Base-by-base conservation (phyloP, 1,139 yeast species). In the Yamadazyma atlantica region DNA sequence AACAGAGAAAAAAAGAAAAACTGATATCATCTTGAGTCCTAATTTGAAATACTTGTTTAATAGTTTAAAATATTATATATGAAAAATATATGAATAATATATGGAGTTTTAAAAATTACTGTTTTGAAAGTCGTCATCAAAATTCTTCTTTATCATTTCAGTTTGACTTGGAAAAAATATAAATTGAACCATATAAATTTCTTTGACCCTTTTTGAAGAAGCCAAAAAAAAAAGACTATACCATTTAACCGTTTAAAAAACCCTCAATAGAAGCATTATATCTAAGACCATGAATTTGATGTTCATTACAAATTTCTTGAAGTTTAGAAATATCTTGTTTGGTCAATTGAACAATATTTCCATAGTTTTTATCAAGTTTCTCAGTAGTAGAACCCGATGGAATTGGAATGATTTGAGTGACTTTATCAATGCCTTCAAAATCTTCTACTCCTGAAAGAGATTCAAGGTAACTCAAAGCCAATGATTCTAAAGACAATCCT, bases 391-490 rank as follows among this genome's bases (percentile, higher is more conserved):
- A 73, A 8, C 86, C 80, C 38, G 89, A 82, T 17, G 95, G 95
- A 55, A 87, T 85, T 30, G 96, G 95, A 32, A 88, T 60, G 35
- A 86, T 70, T 39, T 66, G 69, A 12, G 88, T 77, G 42, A 73
- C 75, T 33, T 58, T 67, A 50, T 52, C 56, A 34, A 53, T 66
- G 48, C 66, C 75, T 33, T 48, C 43, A 41, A 43, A 46, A 19
- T 41, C 30, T 23, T 36, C 37, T 2, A 37, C 10, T 4, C 39
- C 46, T 1, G 45, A 41, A 12, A 46, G 22, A 13, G 39, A 33
- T 23, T 38, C 37, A 21, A 86, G 62, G 94, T 95, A 88, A 4
- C 86, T 81, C 28, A 88, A 64, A 0, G 95, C 84, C 41, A 87
- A 63, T 43, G 83, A 81, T 27, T 89, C 85, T 33, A 82, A 64